phyloP scores from a whole-genome alignment of 345 rosid species.

The Murraya koenigii region DNA sequence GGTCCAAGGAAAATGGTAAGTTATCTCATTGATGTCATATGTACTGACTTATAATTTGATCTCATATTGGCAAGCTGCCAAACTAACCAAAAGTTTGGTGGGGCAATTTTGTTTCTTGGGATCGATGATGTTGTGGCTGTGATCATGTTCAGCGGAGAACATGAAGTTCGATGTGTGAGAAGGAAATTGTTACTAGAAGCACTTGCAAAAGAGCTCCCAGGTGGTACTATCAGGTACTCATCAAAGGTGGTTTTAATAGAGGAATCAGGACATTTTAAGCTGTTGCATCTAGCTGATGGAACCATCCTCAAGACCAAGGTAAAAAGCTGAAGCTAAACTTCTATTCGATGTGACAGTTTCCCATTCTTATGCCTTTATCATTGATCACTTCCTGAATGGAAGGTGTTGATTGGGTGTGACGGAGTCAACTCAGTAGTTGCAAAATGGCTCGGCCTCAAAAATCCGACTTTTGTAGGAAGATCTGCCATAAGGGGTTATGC shows the following conservation, averaged over 20 bases:
- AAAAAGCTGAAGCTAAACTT: background rate
- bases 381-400: background rate
- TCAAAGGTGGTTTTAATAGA: slow-evolving; percentile 61
- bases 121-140: background rate
- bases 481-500: slow-evolving; percentile 45
- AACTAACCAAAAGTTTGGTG: background rate
- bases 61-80: background rate
- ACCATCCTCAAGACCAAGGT: slow-evolving; percentile 62
- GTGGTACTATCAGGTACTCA: slow-evolving; percentile 54
- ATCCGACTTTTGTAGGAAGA: slow-evolving; percentile 33
- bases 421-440: slow-evolving; percentile 68
- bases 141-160: slow-evolving; percentile 25
- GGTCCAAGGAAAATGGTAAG: slow-evolving; percentile 33
- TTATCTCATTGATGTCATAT: background rate
- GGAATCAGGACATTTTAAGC: slow-evolving; percentile 49
- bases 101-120: background rate
- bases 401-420: slow-evolving; percentile 73
- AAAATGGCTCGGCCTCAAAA: slow-evolving; percentile 63
- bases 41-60: background rate
- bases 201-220: slow-evolving; percentile 50
- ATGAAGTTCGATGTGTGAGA: slow-evolving; percentile 50
- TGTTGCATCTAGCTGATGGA: slow-evolving; percentile 59
- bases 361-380: background rate
- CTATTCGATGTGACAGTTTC: no score
- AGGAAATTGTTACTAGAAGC: slow-evolving; percentile 58